These are phyloP conservation scores for Myochromella boudieri DNA, from an alignment of 768 basidiomycete species.

Conservation along the genomic window DNA sequence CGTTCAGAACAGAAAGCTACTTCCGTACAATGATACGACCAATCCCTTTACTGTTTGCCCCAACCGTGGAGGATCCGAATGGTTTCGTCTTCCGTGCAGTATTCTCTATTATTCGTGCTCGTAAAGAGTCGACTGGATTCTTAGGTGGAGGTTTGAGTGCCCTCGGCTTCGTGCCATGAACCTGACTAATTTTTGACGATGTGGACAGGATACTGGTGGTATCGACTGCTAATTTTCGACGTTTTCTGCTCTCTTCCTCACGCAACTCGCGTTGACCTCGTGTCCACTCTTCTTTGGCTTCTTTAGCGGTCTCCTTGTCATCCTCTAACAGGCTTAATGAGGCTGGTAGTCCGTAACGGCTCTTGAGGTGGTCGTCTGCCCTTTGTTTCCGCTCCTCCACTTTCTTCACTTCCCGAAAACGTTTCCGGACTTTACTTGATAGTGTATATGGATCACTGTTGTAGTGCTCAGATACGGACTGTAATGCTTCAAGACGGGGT, in stretches of 20 bases:
- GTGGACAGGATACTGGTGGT: constrained; percentile 25
- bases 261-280: constrained; percentile 48
- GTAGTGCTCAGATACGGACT: constrained; percentile 72
- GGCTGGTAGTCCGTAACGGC: constrained; percentile 75
- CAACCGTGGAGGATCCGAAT: too few relatives aligned
- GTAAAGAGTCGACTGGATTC: constrained; percentile 40
- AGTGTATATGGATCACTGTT: constrained; percentile 87
- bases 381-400: constrained; percentile 64
- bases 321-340: constrained; percentile 65
- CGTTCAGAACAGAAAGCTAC: too few relatives aligned
- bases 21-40: background rate
- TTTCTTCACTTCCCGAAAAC: constrained; percentile 88
- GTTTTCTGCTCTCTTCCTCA: constrained; percentile 43
- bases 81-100: constrained; percentile 43
- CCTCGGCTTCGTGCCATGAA: constrained; percentile 9
- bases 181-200: constrained; percentile 18
- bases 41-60: too few relatives aligned
- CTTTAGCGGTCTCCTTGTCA: constrained; percentile 54
- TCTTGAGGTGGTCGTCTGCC: constrained; percentile 71
- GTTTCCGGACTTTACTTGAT: constrained; percentile 71
- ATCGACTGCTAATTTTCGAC: constrained; percentile 39
- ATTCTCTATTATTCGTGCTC: constrained; percentile 58
- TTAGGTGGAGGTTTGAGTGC: constrained; percentile 9
- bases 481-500: constrained; percentile 80
- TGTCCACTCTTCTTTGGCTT: constrained; percentile 66